These are phyloP conservation scores for Xanthoparmelia taractica DNA, from an alignment of 495 filamentous ascomycete species.

Conservation along the genomic window DNA sequence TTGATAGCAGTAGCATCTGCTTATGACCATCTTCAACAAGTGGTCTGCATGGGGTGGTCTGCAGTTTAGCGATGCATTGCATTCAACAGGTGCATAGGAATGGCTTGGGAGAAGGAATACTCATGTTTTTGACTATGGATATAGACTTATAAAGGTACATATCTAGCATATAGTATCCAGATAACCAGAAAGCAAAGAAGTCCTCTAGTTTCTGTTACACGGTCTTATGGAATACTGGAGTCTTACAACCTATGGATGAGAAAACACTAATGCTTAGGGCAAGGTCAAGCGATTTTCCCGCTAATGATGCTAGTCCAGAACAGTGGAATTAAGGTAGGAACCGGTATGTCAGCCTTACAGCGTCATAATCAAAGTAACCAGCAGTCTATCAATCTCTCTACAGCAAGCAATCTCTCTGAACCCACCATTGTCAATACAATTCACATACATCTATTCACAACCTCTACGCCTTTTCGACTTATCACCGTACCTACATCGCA, in stretches of 20 bases:
- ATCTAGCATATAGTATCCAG: no score
- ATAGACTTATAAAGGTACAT: no score
- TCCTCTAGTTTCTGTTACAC: no score
- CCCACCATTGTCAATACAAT: no score
- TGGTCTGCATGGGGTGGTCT: not conserved
- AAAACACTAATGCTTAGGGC: no score
- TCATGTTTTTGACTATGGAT: no score
- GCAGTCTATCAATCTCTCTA: not conserved
- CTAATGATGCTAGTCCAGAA: not conserved
- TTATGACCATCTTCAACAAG: conserved; percentile 12
- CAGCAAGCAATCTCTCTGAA: not conserved
- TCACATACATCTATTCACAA: no score
- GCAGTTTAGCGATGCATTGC: conserved; percentile 1
- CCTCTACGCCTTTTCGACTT: no score
- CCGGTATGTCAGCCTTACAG: not conserved
- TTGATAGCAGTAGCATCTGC: not conserved
- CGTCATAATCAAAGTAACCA: not conserved
- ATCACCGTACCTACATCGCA: not conserved
- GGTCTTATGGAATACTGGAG: no score
- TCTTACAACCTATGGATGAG: no score
- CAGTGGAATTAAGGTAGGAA: not conserved
- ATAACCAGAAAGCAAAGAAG: no score
- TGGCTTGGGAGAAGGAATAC: not conserved
- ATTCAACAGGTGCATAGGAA: conserved; percentile 5
- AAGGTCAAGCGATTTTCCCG: no score